phyloP scores from a whole-genome alignment of 2,329 filamentous ascomycete genomes.

The Fusarium nelsonii region DNA sequence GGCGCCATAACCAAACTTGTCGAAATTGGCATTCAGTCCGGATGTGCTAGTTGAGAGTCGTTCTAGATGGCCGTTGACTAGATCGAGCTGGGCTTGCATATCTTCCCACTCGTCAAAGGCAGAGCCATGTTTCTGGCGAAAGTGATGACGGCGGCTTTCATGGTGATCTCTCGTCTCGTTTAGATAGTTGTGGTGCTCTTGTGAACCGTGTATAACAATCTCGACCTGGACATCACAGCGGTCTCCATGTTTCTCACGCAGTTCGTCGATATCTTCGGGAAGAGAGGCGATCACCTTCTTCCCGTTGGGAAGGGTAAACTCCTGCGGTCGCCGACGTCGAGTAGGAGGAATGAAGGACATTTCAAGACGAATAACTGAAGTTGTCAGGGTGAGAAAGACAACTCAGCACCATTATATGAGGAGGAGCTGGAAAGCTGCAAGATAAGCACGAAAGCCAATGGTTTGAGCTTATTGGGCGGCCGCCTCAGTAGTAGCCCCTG shows the following conservation, averaged over 20 bases:
- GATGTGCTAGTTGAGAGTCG: slow-evolving; percentile 66
- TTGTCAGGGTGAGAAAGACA: slow-evolving; percentile 8
- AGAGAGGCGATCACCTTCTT: slow-evolving; percentile 67
- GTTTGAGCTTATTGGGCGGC: slow-evolving; percentile 33
- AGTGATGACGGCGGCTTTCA: slow-evolving; percentile 58
- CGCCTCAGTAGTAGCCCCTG: slow-evolving; percentile 38
- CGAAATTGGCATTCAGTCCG: slow-evolving; percentile 71
- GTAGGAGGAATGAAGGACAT: slow-evolving; percentile 43
- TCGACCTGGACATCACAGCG: slow-evolving; percentile 59
- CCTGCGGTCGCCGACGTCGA: slow-evolving; percentile 58
- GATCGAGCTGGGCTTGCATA: slow-evolving; percentile 65
- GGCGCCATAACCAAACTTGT: slow-evolving; percentile 72
- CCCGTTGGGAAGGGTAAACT: slow-evolving; percentile 68
- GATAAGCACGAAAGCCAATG: slow-evolving; percentile 31
- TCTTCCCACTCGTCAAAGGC: slow-evolving; percentile 69
- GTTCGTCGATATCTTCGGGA: slow-evolving; percentile 65
- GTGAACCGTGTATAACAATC: slow-evolving; percentile 69
- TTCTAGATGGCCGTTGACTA: slow-evolving; percentile 65
- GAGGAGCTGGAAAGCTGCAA: slow-evolving; percentile 29
- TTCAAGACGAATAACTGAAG: not conserved
- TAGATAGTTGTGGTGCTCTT: slow-evolving; percentile 61
- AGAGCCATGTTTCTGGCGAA: slow-evolving; percentile 63
- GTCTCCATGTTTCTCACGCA: slow-evolving; percentile 59
- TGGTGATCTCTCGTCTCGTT: slow-evolving; percentile 66
- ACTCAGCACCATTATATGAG: slow-evolving; percentile 8